These are phyloP conservation scores for Stephania yunnanensis DNA, from an alignment of 164 flowering plant genomes.

Conservation along the genomic window DNA sequence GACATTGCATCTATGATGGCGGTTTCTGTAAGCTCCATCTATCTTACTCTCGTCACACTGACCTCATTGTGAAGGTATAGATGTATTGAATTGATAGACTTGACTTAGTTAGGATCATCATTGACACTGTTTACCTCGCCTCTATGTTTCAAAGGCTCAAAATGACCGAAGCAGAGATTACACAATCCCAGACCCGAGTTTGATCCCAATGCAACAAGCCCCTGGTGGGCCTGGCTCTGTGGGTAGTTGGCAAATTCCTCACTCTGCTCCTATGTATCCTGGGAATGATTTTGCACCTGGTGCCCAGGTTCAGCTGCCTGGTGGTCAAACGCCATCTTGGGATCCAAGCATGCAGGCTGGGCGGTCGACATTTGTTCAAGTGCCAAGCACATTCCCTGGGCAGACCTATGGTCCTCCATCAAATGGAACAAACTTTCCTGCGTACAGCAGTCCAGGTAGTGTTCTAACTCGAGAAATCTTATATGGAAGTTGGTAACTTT, in stretches of 20 bases:
- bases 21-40: constrained; percentile 99
- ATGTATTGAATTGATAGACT: not conserved
- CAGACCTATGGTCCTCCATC: constrained; percentile 27
- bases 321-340: constrained; percentile 42
- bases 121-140: not conserved
- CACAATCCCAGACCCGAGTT: constrained; percentile 51
- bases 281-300: constrained; percentile 28
- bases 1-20: constrained; percentile 98
- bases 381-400: constrained; percentile 39
- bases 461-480: constrained; percentile 5
- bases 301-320: constrained; percentile 24
- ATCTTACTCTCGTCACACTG: constrained; percentile 99
- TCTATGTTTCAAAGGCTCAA: constrained; percentile 38
- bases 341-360: constrained; percentile 40
- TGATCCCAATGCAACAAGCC: constrained; percentile 41
- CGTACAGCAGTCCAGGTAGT: constrained; percentile 24
- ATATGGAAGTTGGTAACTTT: not conserved
- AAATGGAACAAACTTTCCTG: constrained; percentile 20
- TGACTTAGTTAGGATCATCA: not conserved
- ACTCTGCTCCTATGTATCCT: constrained; percentile 26
- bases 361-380: constrained; percentile 30
- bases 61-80: constrained; percentile 93
- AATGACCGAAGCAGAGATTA: constrained; percentile 84
- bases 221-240: constrained; percentile 28
- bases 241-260: constrained; percentile 50